A percentile compares a stretch with the other conserved stretches of the same genome.
Conservation (phyloP, 139 green algal genomes). For the Protoeuglena noctilucae region DNA sequence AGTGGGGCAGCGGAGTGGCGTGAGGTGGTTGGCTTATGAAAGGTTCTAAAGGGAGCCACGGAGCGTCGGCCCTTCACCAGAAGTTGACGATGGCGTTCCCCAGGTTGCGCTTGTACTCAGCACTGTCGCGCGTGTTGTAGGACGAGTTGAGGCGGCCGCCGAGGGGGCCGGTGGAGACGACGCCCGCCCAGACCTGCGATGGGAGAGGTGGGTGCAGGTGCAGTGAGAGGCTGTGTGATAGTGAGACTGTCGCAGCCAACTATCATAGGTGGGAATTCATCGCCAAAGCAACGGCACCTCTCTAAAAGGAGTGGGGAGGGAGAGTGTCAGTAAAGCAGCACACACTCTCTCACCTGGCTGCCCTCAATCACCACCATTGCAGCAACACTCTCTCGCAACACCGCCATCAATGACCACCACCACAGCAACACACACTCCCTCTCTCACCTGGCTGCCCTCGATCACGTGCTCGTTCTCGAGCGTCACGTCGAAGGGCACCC, state of each 20-base stretch:
- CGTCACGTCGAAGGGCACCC: conserved; percentile 58
- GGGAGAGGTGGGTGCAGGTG: not conserved
- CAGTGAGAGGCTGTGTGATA: not conserved
- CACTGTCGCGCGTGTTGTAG: conserved; percentile 46
- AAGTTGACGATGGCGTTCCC: conserved; percentile 66
- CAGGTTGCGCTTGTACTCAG: conserved; percentile 34
- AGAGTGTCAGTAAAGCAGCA: not conserved
- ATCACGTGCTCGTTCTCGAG: conserved; percentile 95
- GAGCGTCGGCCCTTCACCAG: not conserved
- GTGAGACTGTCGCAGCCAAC: not conserved
- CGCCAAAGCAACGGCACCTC: not conserved
- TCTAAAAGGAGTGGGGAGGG: not conserved
- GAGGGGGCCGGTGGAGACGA: conserved; percentile 57
- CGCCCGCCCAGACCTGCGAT: conserved; percentile 67
- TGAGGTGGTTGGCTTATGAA: too few species aligned
- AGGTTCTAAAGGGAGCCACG: too few species aligned
- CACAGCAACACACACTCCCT: too few species aligned
- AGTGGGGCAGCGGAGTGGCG: too few species aligned
- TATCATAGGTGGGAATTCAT: too few species aligned
- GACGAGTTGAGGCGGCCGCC: conserved; percentile 64
- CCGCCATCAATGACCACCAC: too few species aligned
- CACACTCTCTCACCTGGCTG: too few species aligned
- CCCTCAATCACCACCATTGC: too few species aligned
- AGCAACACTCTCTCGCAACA: too few species aligned
- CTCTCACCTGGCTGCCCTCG: conserved; percentile 33